Conservation (phyloP, 2,329 filamentous ascomycete genomes). For the Sporothrix phasma region DNA sequence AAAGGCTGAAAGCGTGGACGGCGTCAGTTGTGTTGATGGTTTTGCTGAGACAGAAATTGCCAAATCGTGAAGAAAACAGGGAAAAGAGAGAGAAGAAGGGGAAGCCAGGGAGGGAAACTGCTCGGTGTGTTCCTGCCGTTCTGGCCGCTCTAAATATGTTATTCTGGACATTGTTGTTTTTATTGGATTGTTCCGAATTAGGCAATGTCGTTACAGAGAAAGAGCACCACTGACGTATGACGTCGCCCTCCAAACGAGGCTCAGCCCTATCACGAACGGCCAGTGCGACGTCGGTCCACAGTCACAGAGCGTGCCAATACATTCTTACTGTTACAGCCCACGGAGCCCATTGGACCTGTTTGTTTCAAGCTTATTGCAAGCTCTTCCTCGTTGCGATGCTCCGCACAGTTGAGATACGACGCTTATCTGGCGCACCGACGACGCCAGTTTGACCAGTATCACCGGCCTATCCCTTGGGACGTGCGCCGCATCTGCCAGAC, state of each 20-base stretch:
- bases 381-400: too few species aligned
- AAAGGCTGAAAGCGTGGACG: background rate
- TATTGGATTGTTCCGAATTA: background rate
- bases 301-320: too few species aligned
- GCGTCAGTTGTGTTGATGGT: background rate
- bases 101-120: background rate
- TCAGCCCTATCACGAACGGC: too few species aligned
- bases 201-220: background rate
- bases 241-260: too few species aligned
- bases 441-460: conserved; percentile 32
- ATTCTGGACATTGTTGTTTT: background rate
- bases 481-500: conserved; percentile 33
- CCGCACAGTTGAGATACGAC: too few species aligned
- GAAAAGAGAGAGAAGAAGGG: background rate
- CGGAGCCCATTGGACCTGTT: too few species aligned
- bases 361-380: too few species aligned
- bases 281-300: too few species aligned
- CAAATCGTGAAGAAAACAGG: background rate
- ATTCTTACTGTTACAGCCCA: too few species aligned
- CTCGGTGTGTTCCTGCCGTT: background rate
- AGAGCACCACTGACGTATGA: too few species aligned
- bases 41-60: background rate
- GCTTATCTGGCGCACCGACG: too few species aligned
- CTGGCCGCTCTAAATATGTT: background rate
- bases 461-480: conserved; percentile 25